Evolutionary conservation across 169 alveolate genomes (phyloP), one percentile per base, ranked within the genome.

Genomic region (Plasmodium gonderi): DNA sequence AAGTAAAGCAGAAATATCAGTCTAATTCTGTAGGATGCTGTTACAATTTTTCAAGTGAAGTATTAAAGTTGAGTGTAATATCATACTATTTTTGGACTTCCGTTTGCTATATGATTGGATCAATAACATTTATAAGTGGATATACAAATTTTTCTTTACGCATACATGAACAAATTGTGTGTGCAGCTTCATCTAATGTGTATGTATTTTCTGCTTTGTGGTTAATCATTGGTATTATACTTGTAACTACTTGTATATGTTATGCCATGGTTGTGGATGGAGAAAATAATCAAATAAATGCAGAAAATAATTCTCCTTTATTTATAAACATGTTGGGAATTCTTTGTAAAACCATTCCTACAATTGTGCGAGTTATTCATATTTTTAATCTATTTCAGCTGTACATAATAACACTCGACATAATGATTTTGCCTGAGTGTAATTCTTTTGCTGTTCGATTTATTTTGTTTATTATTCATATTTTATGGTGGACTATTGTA

Each of bases 131-230:
- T 31, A 33, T 74, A 83, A 36, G 68, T 45, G 92, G 74, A 29
- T 83, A 83, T 49, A 72, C 38, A 33, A 51, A 44, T 47, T 83
- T 36, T 0, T 83, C 92, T 26, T 83, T 83, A 40, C 17, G 92
- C 7, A 83, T 83, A 47, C 79, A 72, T 47, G 85, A 72, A 11
- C 68, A 83, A 49, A 83, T 83, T 14, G 92, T 49, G 9, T 83
- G 92, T 45, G 85, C 92, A 72, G 92, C 85, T 9, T 72, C 92
- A 3, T 83, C 92, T 40, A 83, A 83, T 49, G 92, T 83, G 29
- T 83, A 83, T 72, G 64, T 83, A 14, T 83, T 83, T 83, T 72
- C 85, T 6, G 17, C 36, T 54, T 74, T 74, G 8, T 83, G 92
- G 92, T 49, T 83, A 49, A 40, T 83, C 11, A 83, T 83, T 72